Conservation (phyloP, 2,329 filamentous ascomycete genomes). For the Paecilomyces sp. region DNA sequence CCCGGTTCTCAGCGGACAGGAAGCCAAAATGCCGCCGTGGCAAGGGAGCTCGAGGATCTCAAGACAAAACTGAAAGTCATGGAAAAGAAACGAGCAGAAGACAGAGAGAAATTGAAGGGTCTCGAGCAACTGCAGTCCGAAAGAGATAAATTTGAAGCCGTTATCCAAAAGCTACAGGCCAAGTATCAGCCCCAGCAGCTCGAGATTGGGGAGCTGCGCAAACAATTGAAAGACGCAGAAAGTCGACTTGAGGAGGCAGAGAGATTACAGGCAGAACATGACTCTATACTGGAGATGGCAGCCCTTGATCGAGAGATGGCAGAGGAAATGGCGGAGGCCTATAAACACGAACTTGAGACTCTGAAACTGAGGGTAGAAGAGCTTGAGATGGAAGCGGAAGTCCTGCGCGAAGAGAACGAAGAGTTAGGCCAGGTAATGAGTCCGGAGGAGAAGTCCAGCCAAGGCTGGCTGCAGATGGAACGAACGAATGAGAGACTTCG, state of each 20-base stretch:
- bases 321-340: constrained; percentile 78
- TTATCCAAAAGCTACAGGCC: constrained; percentile 83
- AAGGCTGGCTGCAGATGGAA: constrained; percentile 88
- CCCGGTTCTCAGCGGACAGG: constrained; percentile 36
- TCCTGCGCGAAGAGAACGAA: constrained; percentile 77
- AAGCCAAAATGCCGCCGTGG: constrained; percentile 43
- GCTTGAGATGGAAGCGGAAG: constrained; percentile 77
- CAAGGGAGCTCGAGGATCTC: constrained; percentile 73
- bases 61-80: constrained; percentile 81
- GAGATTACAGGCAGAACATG: constrained; percentile 72
- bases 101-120: constrained; percentile 74
- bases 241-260: constrained; percentile 62
- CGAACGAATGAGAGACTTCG: constrained; percentile 79
- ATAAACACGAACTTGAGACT: constrained; percentile 72
- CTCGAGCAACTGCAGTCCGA: constrained; percentile 65
- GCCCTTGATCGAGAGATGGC: constrained; percentile 93
- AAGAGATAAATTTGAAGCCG: constrained; percentile 54
- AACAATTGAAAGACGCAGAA: constrained; percentile 70
- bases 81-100: constrained; percentile 79
- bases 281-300: constrained; percentile 76
- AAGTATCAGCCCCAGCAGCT: constrained; percentile 82
- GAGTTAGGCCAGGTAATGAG: constrained; percentile 80
- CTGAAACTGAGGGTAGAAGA: constrained; percentile 74
- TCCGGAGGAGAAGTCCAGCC: constrained; percentile 76
- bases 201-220: constrained; percentile 69